These are phyloP conservation scores for Sechiopsis laciniata DNA, from an alignment of 306 rosid genomes.

Conservation along the genomic window DNA sequence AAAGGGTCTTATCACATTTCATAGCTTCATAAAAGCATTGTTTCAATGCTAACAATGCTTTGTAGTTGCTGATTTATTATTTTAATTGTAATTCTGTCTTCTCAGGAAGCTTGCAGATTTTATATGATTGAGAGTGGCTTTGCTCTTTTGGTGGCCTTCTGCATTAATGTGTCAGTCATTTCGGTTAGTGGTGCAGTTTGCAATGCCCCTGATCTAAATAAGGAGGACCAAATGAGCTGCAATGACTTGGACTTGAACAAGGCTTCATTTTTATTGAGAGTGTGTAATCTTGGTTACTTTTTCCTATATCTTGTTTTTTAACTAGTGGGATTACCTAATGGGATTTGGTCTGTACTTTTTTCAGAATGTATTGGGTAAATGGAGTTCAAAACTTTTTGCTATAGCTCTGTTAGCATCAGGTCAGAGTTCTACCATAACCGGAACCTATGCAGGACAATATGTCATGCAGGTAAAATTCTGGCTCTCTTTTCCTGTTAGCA, in stretches of 20 bases:
- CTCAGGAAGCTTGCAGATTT: slow-evolving; percentile 92
- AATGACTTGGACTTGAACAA: slow-evolving; percentile 79
- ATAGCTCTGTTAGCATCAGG: slow-evolving; percentile 94
- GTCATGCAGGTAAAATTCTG: slow-evolving; percentile 79
- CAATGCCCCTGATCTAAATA: slow-evolving; percentile 54
- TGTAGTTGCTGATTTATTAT: not conserved
- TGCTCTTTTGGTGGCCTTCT: slow-evolving; percentile 85
- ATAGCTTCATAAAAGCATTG: not conserved
- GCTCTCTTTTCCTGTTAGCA: not conserved
- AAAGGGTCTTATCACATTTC: too few relatives aligned
- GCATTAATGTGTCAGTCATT: slow-evolving; percentile 73
- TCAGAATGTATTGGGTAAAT: slow-evolving; percentile 89
- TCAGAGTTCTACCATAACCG: slow-evolving; percentile 97
- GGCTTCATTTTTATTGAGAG: slow-evolving; percentile 80
- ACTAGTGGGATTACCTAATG: not conserved
- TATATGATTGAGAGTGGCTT: slow-evolving; percentile 84
- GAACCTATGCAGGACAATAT: slow-evolving; percentile 97
- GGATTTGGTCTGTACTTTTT: slow-evolving; percentile 1
- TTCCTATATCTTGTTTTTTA: not conserved
- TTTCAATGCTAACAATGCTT: not conserved
- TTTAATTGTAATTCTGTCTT: not conserved
- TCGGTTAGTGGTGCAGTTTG: slow-evolving; percentile 93
- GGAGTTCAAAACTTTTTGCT: slow-evolving; percentile 95
- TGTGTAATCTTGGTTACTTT: slow-evolving; percentile 28
- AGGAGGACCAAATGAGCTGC: slow-evolving; percentile 67